These are phyloP conservation scores for Botryotinia convoluta DNA, from an alignment of 2,329 filamentous ascomycete species.

Conservation along the genomic window DNA sequence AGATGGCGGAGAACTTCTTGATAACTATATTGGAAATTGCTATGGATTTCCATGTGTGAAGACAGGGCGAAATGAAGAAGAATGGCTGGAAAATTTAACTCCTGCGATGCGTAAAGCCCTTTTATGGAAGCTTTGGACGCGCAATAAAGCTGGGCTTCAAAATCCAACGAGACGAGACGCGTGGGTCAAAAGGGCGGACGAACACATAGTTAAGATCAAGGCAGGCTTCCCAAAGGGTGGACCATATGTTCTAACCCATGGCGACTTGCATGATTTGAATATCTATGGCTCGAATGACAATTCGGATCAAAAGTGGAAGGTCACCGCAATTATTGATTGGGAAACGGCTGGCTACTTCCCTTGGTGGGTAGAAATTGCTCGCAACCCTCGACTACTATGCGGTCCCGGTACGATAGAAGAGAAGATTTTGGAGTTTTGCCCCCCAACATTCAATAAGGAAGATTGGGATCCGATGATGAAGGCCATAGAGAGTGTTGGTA, in stretches of 20 bases:
- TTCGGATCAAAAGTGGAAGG: background rate
- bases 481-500: accelerated
- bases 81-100: slow-evolving; percentile 8
- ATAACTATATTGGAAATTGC: background rate
- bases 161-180: background rate
- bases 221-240: background rate
- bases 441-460: background rate
- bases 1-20: background rate
- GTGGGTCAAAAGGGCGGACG: background rate
- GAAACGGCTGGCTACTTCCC: background rate
- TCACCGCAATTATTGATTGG: slow-evolving; percentile 5
- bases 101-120: background rate
- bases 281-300: background rate
- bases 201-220: background rate
- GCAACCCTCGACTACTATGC: accelerated
- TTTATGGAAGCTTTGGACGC: accelerated
- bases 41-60: background rate
- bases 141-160: background rate
- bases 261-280: background rate
- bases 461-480: background rate
- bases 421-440: accelerated
- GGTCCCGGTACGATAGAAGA: background rate
- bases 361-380: background rate
- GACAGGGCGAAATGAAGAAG: slow-evolving; percentile 9
- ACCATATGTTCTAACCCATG: slow-evolving; percentile 6